phyloP scores from a whole-genome alignment of 257 asterid genomes.

The Leptodermis oblonga region DNA sequence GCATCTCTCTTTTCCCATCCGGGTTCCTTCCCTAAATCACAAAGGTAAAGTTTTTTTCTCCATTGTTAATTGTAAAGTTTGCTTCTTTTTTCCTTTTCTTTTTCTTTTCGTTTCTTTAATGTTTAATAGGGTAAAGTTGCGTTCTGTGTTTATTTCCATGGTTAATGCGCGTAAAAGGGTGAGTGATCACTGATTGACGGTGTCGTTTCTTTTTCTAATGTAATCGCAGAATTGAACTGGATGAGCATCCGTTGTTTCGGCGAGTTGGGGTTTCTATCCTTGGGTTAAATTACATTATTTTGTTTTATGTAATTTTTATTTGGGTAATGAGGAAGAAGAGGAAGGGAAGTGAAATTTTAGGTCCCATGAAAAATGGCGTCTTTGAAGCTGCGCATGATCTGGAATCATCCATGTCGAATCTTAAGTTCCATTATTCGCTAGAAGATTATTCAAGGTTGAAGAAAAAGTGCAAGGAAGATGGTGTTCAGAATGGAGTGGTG shows the following conservation, averaged over 20 bases:
- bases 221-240: conserved; percentile 10
- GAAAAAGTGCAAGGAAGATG: conserved; percentile 42
- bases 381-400: conserved; percentile 23
- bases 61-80: neutral
- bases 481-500: conserved; percentile 16
- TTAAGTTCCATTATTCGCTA: conserved; percentile 35
- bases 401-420: conserved; percentile 32
- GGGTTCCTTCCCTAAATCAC: neutral
- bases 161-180: neutral
- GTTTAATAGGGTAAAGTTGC: neutral
- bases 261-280: neutral
- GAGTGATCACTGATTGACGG: conserved; percentile 8
- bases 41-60: neutral
- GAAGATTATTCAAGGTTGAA: conserved; percentile 43
- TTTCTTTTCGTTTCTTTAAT: neutral
- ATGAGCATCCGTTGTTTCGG: neutral
- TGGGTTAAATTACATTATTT: conserved; percentile 5
- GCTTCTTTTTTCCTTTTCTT: neutral
- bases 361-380: conserved; percentile 20
- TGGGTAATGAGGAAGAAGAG: conserved; percentile 42
- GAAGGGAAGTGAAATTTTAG: conserved; percentile 39
- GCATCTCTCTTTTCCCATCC: neutral
- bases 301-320: conserved; percentile 8
- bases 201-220: neutral
- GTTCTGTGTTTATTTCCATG: neutral